These are phyloP conservation scores for Magnolia kwangsiensis DNA, from an alignment of 164 flowering plant genomes.

Conservation along the genomic window DNA sequence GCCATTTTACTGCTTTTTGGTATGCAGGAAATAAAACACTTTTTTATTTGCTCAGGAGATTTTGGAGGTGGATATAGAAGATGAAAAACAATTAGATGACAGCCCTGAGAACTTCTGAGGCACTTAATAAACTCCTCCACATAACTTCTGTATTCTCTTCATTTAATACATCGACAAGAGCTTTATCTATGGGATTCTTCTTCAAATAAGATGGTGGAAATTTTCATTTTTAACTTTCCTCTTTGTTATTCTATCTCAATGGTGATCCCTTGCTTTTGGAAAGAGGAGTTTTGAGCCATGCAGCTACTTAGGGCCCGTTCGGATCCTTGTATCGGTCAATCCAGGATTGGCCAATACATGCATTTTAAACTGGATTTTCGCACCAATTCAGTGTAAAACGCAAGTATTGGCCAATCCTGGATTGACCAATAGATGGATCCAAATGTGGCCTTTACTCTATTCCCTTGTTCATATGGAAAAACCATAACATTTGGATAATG, in stretches of 20 bases:
- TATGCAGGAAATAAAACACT: too few species aligned
- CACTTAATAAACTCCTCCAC: neutral
- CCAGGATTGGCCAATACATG: too few species aligned
- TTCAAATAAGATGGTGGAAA: neutral
- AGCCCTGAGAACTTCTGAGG: conserved; percentile 80
- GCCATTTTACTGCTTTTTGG: neutral
- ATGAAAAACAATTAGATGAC: conserved; percentile 91
- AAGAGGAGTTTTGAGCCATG: neutral
- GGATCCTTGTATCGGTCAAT: too few species aligned
- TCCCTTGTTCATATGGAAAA: too few species aligned
- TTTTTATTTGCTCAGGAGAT: conserved; percentile 51
- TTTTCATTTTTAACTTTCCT: neutral
- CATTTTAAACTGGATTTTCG: too few species aligned
- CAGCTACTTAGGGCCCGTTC: neutral
- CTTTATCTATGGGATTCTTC: neutral
- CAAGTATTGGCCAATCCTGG: too few species aligned
- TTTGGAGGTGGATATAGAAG: conserved; percentile 89
- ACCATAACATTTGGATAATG: too few species aligned
- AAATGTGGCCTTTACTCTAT: too few species aligned
- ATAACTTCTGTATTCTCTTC: neutral
- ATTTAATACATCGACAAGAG: neutral
- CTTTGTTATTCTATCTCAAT: neutral
- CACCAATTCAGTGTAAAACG: too few species aligned
- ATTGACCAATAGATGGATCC: too few species aligned
- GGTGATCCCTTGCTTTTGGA: neutral